Evolutionary conservation across 2,329 filamentous ascomycete genomes (phyloP).

Genomic region (Ceratocystis alfenasii): DNA sequence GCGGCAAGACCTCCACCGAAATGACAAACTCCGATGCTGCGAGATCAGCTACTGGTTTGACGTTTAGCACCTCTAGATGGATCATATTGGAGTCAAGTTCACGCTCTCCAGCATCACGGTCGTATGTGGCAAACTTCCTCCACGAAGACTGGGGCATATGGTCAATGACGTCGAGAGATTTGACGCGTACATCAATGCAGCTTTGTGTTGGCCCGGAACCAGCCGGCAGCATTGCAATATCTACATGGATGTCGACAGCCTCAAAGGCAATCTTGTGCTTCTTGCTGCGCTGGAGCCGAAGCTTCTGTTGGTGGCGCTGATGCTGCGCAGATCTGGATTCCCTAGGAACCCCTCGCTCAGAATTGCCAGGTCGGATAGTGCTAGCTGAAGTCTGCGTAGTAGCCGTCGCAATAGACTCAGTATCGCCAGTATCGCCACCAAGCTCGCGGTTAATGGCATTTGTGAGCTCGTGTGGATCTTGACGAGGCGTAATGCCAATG

Average conservation of each 20-base stretch:
- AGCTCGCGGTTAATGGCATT: slow-evolving; percentile 78
- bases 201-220: slow-evolving; percentile 70
- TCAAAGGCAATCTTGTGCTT: slow-evolving; percentile 95
- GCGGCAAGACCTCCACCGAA: slow-evolving; percentile 63
- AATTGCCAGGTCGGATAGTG: slow-evolving; percentile 34
- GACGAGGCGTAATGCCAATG: slow-evolving; percentile 78
- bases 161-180: slow-evolving; percentile 81
- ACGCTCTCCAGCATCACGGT: slow-evolving; percentile 72
- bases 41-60: slow-evolving; percentile 71
- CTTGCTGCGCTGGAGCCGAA: slow-evolving; percentile 73
- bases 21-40: slow-evolving; percentile 83
- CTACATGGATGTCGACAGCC: slow-evolving; percentile 68
- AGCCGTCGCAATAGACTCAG: slow-evolving; percentile 59
- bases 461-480: slow-evolving; percentile 70
- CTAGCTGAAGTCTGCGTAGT: slow-evolving; percentile 57
- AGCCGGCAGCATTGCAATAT: slow-evolving; percentile 69
- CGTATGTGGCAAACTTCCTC: slow-evolving; percentile 95
- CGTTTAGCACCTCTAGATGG: slow-evolving; percentile 75
- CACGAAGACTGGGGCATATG: slow-evolving; percentile 91
- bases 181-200: slow-evolving; percentile 71
- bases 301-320: slow-evolving; percentile 40
- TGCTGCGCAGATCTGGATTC: slow-evolving; percentile 39
- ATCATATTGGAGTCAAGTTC: slow-evolving; percentile 83
- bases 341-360: slow-evolving; percentile 41
- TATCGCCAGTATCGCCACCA: slow-evolving; percentile 83